A percentile compares a stretch with the other conserved stretches of the same genome.
Conservation (phyloP, 192 early-diverging fungal species). For the Mortierella hygrophila region DNA sequence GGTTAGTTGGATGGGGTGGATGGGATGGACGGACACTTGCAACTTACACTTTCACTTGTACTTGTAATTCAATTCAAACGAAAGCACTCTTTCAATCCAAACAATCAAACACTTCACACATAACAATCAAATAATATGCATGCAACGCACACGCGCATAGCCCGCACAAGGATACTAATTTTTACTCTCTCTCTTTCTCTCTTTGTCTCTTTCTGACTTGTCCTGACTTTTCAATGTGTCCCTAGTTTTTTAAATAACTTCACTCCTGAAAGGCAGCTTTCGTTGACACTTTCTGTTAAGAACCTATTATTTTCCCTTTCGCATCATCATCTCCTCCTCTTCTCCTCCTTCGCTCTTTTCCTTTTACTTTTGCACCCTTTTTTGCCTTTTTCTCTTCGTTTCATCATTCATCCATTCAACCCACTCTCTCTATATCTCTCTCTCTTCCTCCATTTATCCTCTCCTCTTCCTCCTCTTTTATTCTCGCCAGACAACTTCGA, state of each 20-base stretch:
- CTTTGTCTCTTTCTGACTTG: background rate
- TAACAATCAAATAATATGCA: background rate
- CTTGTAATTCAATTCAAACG: background rate
- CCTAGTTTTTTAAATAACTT: constrained; percentile 19
- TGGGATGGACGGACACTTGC: too few species aligned
- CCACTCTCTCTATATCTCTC: background rate
- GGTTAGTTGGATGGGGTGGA: too few species aligned
- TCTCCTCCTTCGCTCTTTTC: background rate
- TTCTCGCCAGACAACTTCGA: background rate
- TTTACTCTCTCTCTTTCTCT: background rate
- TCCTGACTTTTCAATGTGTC: constrained; percentile 7
- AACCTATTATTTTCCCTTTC: background rate
- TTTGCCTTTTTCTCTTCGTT: background rate
- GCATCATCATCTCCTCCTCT: background rate
- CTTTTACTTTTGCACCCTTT: background rate
- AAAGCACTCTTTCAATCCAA: background rate
- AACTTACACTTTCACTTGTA: too few species aligned
- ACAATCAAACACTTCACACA: background rate
- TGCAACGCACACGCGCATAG: constrained; percentile 11
- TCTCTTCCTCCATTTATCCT: background rate
- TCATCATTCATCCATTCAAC: background rate
- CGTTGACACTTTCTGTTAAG: background rate
- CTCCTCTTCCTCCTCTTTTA: background rate
- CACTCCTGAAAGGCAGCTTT: constrained; percentile 4
- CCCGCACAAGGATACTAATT: background rate